A percentile compares a stretch with the other conserved stretches of the same genome.
These are phyloP conservation scores for Cicer yamashitae DNA, from an alignment of 306 rosid species.

Conservation along the genomic window DNA sequence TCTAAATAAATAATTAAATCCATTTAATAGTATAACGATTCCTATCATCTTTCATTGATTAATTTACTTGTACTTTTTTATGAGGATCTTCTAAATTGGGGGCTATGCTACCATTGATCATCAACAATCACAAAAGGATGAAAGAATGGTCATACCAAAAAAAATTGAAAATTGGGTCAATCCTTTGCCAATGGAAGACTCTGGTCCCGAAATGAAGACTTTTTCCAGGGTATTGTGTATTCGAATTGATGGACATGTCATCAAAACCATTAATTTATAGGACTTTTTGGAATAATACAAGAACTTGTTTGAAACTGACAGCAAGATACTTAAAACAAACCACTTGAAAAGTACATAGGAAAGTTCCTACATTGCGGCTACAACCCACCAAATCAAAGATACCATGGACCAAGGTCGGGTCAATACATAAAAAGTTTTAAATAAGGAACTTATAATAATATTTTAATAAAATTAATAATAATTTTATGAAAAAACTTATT, in stretches of 20 bases:
- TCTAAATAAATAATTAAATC: neutral
- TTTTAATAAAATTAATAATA: no score
- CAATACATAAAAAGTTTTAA: no score
- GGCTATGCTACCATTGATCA: conserved; percentile 8
- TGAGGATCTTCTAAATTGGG: conserved; percentile 32
- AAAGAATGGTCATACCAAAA: conserved; percentile 33
- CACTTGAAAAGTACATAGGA: conserved; percentile 3
- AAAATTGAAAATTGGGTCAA: conserved; percentile 28
- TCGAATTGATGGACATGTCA: conserved; percentile 5
- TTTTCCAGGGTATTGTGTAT: neutral
- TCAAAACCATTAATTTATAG: neutral
- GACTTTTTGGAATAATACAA: neutral
- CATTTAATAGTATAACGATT: conserved; percentile 2
- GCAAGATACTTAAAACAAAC: neutral
- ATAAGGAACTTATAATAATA: no score
- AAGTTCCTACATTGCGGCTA: conserved; percentile 41
- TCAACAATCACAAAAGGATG: conserved; percentile 8
- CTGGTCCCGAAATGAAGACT: conserved; percentile 36
- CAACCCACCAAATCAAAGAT: conserved; percentile 10
- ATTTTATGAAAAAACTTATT: no score
- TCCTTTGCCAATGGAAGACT: conserved; percentile 21
- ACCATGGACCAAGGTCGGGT: no score
- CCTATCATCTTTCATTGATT: neutral
- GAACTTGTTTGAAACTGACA: conserved; percentile 17
- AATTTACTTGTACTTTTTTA: neutral